Percentiles rank a stretch among this genome's conserved stretches.
Conservation (phyloP, 2,329 filamentous ascomycete genomes). For the Stagonosporopsis vannaccii region DNA sequence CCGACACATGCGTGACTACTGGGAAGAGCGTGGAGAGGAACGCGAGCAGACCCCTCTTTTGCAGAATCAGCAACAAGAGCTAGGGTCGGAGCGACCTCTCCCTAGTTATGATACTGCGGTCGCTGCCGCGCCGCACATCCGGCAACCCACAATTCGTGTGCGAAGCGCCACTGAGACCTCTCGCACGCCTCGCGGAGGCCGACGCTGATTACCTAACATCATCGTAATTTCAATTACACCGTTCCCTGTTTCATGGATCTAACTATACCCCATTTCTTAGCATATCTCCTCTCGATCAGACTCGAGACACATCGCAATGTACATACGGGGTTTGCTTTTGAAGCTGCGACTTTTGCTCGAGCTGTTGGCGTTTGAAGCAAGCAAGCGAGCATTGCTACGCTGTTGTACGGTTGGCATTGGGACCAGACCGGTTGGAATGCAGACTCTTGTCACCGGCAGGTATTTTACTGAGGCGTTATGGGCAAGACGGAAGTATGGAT, state of each 20-base stretch:
- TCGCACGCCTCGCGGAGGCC: conserved; percentile 22
- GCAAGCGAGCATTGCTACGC: conserved; percentile 25
- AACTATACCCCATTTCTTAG: conserved; percentile 38
- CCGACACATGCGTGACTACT: conserved; percentile 45
- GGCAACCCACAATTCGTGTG: conserved; percentile 32
- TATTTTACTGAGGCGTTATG: conserved; percentile 11
- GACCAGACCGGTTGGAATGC: not conserved
- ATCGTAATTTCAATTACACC: conserved; percentile 21
- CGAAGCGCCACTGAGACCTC: conserved; percentile 37
- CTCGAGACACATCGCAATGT: conserved; percentile 17
- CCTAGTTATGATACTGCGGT: conserved; percentile 84
- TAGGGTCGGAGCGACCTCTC: conserved; percentile 66
- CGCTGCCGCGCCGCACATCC: conserved; percentile 65
- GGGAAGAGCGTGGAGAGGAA: conserved; percentile 59
- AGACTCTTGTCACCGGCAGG: not conserved
- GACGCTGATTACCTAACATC: conserved; percentile 16
- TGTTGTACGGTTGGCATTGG: conserved; percentile 11
- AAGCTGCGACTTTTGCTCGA: conserved; percentile 21
- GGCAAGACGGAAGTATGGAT: conserved; percentile 9
- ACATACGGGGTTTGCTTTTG: conserved; percentile 19
- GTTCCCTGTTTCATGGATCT: conserved; percentile 24
- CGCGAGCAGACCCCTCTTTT: conserved; percentile 55
- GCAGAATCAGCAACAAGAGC: conserved; percentile 31
- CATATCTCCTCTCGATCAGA: conserved; percentile 23
- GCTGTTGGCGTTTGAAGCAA: conserved; percentile 27